Percentiles rank a stretch among this genome's conserved stretches.
These are phyloP conservation scores for Boletus subparvulus DNA, from an alignment of 768 basidiomycete species.

Conservation along the genomic window DNA sequence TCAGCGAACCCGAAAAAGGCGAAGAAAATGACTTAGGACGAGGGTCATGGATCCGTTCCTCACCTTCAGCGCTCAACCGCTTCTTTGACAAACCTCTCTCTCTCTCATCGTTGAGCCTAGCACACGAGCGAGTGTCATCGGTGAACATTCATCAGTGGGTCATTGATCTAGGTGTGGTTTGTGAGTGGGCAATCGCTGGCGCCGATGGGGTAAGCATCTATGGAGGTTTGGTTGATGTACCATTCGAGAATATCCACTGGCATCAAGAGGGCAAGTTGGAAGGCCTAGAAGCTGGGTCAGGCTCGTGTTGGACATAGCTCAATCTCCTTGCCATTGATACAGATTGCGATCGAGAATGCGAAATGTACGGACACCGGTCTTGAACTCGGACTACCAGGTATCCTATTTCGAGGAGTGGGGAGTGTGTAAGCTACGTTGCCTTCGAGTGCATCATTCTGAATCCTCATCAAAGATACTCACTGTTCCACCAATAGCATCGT, in stretches of 20 bases:
- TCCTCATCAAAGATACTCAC: neutral
- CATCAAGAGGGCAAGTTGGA: neutral
- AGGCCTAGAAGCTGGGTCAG: conserved; percentile 9
- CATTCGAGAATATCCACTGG: conserved; percentile 5
- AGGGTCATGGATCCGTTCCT: conserved; percentile 48
- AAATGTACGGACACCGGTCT: conserved; percentile 55
- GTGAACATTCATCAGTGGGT: conserved; percentile 90
- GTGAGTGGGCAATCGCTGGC: conserved; percentile 69
- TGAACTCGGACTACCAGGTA: conserved; percentile 81
- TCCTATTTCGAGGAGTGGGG: conserved; percentile 84
- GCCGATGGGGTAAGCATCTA: conserved; percentile 25
- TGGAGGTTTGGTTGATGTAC: conserved; percentile 53
- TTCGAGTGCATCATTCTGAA: too few species aligned
- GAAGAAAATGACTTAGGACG: too few species aligned
- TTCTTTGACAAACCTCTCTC: conserved; percentile 89
- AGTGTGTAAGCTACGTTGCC: too few species aligned
- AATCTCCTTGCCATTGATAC: conserved; percentile 61
- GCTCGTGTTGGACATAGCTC: conserved; percentile 55
- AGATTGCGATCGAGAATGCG: conserved; percentile 57
- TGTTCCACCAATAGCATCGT: conserved; percentile 38
- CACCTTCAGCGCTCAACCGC: conserved; percentile 68
- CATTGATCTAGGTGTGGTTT: conserved; percentile 81
- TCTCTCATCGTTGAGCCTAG: conserved; percentile 83
- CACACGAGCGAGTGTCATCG: conserved; percentile 80
- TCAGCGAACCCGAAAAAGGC: too few species aligned